Evolutionary conservation across 768 basidiomycete genomes (phyloP), one percentile per base, ranked within the genome.

Genomic region (Rubroboletus satanas): DNA sequence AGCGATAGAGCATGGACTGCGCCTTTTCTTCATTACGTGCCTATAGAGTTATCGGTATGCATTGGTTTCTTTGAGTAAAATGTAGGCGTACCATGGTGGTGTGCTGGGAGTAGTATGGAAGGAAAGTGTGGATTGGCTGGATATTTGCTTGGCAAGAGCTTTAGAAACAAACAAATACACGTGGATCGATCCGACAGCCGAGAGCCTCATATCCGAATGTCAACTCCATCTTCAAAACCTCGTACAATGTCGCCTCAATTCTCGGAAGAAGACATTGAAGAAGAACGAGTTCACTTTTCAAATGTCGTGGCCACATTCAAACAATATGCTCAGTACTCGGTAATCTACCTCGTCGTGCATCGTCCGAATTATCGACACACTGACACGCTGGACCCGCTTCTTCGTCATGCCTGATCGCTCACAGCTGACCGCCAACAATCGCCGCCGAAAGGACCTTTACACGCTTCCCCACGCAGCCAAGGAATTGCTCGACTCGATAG

Each of bases 1-100:
- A 98, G 55, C 93, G 90, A 69, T 93, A 92, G 31, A 93, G 79
- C 89, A 92, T 93, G 17, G 89, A 92, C 73, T 96, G 94, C 1
- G 94, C 92, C 71, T 98, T 99, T 73, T 98, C 96, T 71, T 94
- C 90, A 87, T 98, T 98, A 72, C 95, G 88, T 58, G 95, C 94
- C 94, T 93, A 60, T 3, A 5, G 0, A 2, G 4, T 31, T 26
- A 11, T 54, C 6, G 43, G 23, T 8, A 6, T 26, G 14, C 2
- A 3, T 32, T 21, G 2, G 1, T 18, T 2, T 4, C 15, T 14
- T 12, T 11, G 21, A 5, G 3, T 15, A 18, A 4, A 8, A 26
- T 11, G 8, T 15, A 23, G 21, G 32, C 52, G 29, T 53, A 62
- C 65, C 65, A 67, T 66, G 49, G 49, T 54, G 42, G 18, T 39